phyloP scores from a whole-genome alignment of 2,329 filamentous ascomycete species.

The Pseudogymnoascus sp. region DNA sequence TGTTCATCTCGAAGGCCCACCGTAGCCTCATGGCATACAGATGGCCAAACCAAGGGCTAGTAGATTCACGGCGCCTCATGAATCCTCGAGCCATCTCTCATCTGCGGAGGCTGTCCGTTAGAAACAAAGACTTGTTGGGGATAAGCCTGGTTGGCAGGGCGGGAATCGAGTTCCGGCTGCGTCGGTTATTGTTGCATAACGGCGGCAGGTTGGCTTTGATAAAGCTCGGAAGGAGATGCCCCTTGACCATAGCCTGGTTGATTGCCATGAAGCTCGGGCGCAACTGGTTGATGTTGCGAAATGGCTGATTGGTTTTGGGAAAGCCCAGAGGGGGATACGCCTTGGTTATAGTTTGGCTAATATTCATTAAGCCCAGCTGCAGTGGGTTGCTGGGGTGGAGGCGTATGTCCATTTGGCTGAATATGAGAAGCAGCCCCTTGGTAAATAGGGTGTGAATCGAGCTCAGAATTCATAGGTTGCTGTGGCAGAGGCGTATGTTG shows the following conservation, averaged over 20 bases:
- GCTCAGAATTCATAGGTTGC: neutral
- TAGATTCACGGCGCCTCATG: neutral
- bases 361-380: neutral
- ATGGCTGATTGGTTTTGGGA: neutral
- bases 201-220: neutral
- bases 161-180: neutral
- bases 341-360: neutral
- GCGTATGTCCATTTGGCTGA: too few species aligned
- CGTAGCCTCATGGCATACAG: neutral
- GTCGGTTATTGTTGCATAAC: too few species aligned
- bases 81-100: neutral
- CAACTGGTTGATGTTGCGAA: neutral
- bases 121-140: neutral
- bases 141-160: neutral
- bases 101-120: neutral
- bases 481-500: neutral
- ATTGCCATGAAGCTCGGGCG: neutral
- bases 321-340: neutral
- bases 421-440: too few species aligned
- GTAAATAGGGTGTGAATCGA: too few species aligned
- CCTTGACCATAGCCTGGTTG: neutral
- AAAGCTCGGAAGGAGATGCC: neutral
- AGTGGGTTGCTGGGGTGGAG: too few species aligned
- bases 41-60: neutral
- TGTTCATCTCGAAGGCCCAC: neutral